phyloP scores from a whole-genome alignment of 768 basidiomycete species.

The Hypsizygus marmoreus region DNA sequence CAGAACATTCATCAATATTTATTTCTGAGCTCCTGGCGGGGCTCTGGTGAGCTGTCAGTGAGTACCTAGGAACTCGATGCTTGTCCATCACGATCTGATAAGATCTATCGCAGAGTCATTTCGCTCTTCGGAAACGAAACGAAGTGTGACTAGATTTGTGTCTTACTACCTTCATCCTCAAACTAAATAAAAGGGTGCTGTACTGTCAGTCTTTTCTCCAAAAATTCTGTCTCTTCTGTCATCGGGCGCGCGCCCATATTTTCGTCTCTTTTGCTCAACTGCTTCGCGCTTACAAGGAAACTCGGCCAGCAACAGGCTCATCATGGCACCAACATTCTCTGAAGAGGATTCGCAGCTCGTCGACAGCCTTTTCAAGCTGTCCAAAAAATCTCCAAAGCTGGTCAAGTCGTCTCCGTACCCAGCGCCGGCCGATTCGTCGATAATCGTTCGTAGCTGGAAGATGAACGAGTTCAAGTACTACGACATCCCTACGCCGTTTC shows the following conservation, averaged over 20 bases:
- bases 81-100: too few species aligned
- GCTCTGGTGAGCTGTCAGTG: too few species aligned
- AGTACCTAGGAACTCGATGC: too few species aligned
- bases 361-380: conserved; percentile 49
- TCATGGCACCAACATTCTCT: conserved; percentile 16
- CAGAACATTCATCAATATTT: too few species aligned
- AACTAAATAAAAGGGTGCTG: too few species aligned
- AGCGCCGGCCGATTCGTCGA: conserved; percentile 56
- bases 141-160: too few species aligned
- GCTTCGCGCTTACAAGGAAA: background rate
- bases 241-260: conserved; percentile 14
- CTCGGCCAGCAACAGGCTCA: background rate
- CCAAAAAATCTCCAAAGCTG: conserved; percentile 62
- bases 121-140: too few species aligned
- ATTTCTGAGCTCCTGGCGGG: too few species aligned
- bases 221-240: conserved; percentile 18
- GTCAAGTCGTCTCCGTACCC: conserved; percentile 58
- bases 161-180: too few species aligned
- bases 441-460: conserved; percentile 84
- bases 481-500: conserved; percentile 86
- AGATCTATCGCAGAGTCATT: too few species aligned
- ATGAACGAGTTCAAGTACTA: conserved; percentile 98
- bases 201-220: conserved; percentile 7
- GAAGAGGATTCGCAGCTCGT: conserved; percentile 62
- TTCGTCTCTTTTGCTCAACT: conserved; percentile 11